Evolutionary conservation across 345 rosid species (phyloP), one percentile per base, ranked within the genome.

Genomic region (Dipteronia dyeriana): DNA sequence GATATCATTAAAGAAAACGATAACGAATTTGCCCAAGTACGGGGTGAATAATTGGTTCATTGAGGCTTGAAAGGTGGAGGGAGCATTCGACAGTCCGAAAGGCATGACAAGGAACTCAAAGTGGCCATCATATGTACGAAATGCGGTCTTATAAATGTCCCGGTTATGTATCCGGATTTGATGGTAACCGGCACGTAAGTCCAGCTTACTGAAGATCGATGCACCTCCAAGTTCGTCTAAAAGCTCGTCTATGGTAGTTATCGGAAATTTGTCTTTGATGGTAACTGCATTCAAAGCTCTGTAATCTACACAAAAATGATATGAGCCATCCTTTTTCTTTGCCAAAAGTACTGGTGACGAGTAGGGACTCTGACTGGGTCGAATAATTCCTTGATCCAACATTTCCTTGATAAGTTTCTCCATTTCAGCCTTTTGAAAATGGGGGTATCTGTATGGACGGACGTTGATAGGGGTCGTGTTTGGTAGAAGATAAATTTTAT

Each of bases 61-160:
- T 2, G n/a, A 0, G 3, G 62, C 62, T 20, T 70, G 61, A 5
- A 70, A 70, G 12, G 74, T 49, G 4, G 38, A 22, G 3, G 20
- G 74, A n/a, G 62, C 74, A 26, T 70, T 70, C 20, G 62, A 2
- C 5, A 70, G 20, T 1, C 62, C 74, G 51, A 70, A 49, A 16
- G 62, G 62, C 62, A 70, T 70, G 4, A 61, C 68, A 0, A 63
- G 1, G 3, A 63, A 75, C 47, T 75, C 68, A 1, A 39, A 74
- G 25, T 74, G 77, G 7, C 77, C 69, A 2, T n/a, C 1, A 22
- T 61, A 34, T 1, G 71, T 75, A 0, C 29, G 1, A 16, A 75
- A 75, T 22, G 78, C 3, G 0, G 71, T 66, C 12, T 75, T 63
- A 1, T 5, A 2, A 0, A 43, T 47, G 7, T 73, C 66, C 2